A percentile compares a stretch with the other conserved stretches of the same genome.
Conservation (phyloP, 345 rosid genomes). For the Arabis alpina region DNA sequence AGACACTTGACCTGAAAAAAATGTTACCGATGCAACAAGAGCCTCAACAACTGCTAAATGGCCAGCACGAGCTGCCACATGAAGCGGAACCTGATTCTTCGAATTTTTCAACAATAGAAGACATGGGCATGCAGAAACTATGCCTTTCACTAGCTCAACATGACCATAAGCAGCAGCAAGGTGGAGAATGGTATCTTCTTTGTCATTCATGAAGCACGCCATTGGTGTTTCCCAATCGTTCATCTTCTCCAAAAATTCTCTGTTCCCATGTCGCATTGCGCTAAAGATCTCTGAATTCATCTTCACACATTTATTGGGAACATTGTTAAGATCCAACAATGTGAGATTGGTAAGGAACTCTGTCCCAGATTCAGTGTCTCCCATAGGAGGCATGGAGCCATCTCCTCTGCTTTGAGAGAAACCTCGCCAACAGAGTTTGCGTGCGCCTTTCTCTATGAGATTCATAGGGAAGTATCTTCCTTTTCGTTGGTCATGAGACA, state of each 20-base stretch:
- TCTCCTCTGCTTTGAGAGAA: too few relatives aligned
- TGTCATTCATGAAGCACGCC: neutral
- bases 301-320: neutral
- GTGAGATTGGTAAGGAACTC: too few relatives aligned
- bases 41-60: neutral
- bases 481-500: slow-evolving; percentile 1
- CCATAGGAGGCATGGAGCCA: too few relatives aligned
- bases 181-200: neutral
- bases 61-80: slow-evolving; percentile 26
- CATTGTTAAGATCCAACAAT: too few relatives aligned
- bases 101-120: neutral
- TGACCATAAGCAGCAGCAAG: neutral
- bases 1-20: neutral
- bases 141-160: neutral
- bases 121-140: neutral
- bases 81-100: slow-evolving; percentile 19
- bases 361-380: too few relatives aligned
- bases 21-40: neutral
- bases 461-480: neutral
- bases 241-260: neutral
- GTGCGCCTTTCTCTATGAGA: neutral
- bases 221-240: neutral
- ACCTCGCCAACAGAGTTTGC: neutral
- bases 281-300: neutral
- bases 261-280: neutral